These are phyloP conservation scores for Luvunga scandens DNA, from an alignment of 345 rosid genomes.

Conservation along the genomic window DNA sequence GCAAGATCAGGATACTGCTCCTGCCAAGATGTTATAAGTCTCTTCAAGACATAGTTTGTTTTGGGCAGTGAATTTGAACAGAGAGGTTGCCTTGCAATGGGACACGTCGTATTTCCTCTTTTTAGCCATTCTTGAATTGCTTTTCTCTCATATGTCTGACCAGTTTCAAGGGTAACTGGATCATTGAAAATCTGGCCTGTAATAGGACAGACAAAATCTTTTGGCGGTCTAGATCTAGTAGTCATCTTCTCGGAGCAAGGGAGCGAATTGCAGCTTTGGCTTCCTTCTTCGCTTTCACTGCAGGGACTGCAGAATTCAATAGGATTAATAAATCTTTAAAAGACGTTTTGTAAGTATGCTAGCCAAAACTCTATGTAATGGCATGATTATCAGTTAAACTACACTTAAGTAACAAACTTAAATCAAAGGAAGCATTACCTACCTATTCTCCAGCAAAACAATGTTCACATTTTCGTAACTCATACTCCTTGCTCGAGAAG, in stretches of 20 bases:
- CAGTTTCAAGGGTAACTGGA: conserved; percentile 72
- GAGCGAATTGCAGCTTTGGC: conserved; percentile 40
- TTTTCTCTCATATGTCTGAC: conserved; percentile 70
- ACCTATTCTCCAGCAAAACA: conserved; percentile 38
- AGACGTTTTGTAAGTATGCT: background rate
- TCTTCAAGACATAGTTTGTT: conserved; percentile 64
- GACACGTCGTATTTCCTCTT: conserved; percentile 59
- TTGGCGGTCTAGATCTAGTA: conserved; percentile 49
- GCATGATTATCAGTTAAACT: background rate
- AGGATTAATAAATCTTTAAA: background rate
- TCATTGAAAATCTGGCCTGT: conserved; percentile 57
- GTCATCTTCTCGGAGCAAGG: conserved; percentile 44
- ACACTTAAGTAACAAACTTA: background rate
- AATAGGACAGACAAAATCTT: conserved; percentile 74
- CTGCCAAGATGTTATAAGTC: conserved; percentile 65
- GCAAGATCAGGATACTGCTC: conserved; percentile 65
- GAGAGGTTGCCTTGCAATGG: conserved; percentile 58
- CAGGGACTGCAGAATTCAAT: conserved; percentile 29
- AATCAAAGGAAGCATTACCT: background rate
- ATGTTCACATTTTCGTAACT: conserved; percentile 31
- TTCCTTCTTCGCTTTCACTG: conserved; percentile 46
- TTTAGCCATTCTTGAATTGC: conserved; percentile 73
- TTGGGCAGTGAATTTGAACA: conserved; percentile 47
- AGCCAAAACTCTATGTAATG: background rate
- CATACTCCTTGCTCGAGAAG: conserved; percentile 19